Base-by-base conservation (phyloP, 768 basidiomycete genomes). In the Clitopilus hobsonii region DNA sequence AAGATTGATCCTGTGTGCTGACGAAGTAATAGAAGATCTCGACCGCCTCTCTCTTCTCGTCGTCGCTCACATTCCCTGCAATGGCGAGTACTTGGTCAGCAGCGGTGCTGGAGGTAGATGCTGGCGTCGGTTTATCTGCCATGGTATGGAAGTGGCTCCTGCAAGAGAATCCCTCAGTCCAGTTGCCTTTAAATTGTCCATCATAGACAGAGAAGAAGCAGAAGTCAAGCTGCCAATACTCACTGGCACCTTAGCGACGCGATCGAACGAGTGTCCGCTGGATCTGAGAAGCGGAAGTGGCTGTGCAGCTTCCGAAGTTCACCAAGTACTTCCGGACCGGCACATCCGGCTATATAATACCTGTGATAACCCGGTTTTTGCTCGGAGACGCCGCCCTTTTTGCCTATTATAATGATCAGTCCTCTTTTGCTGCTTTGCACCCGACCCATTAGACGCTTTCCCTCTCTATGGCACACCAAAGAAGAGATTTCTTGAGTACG, bases 11-110 rank as follows among this genome's bases (percentile, higher is more conserved):
- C 48, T 57, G 58, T 1, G 64, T 67, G 62, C 71, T 69, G 38
- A 74, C 64, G 49, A 79, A 77, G 58, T 69, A 67, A 8, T 61
- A 60, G 50, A 79, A 71, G 11, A 74, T 56, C 20, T 63, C 63
- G 25, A 67, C 58, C 47, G 67, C 66, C 1, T 67, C 56, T 26
- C 67, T 66, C 56, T 78, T 79, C 28, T 71, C 63, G 7, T 73
- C 70, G 23, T 68, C 67, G 7, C 71, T 62, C 25, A 74, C 63
- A 56, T 79, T 81, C 13, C 78, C 78, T 45, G 61, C 63, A 51
- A 79, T 71, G 16, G 3, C 69, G 66, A 25, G 67, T 64, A 25
- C 73, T 69, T 2, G 61, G 48, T 45, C 41, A 8, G 16, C 22
- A 18, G 16, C 8, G 41, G 41, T 45, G 41, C 41, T 23, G n/a